Evolutionary conservation across 2,329 filamentous ascomycete genomes (phyloP).

Genomic region (Trichoderma breve): DNA sequence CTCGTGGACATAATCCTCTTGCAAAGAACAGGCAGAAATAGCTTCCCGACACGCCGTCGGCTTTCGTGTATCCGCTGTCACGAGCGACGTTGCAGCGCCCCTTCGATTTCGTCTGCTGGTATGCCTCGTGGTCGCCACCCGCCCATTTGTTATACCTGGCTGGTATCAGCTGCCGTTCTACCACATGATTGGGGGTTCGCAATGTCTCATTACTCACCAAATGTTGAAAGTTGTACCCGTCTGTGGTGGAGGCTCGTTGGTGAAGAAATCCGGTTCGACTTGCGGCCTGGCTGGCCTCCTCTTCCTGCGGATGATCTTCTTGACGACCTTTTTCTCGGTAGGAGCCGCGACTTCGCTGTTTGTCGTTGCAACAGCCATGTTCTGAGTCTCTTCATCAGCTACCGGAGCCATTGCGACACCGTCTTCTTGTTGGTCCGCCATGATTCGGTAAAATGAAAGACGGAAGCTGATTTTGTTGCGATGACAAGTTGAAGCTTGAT

Average conservation of each 20-base stretch:
- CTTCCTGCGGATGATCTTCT: constrained; percentile 91
- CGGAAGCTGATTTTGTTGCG: not conserved
- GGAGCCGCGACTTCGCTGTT: constrained; percentile 47
- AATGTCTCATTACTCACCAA: constrained; percentile 18
- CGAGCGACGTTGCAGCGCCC: constrained; percentile 82
- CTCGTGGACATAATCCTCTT: constrained; percentile 77
- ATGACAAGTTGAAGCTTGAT: not conserved
- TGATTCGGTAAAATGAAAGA: constrained; percentile 22
- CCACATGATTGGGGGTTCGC: not conserved
- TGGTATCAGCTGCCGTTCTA: not conserved
- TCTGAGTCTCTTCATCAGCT: constrained; percentile 29
- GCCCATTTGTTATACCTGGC: constrained; percentile 99
- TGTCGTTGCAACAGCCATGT: constrained; percentile 38
- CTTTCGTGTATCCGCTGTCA: constrained; percentile 76
- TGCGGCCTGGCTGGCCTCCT: constrained; percentile 85
- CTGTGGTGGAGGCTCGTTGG: constrained; percentile 81
- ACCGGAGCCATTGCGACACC: constrained; percentile 29
- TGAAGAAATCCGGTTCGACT: constrained; percentile 80
- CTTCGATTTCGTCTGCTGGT: constrained; percentile 80
- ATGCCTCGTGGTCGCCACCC: constrained; percentile 91
- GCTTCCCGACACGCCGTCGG: constrained; percentile 72
- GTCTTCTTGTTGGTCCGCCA: constrained; percentile 33
- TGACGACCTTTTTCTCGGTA: constrained; percentile 61
- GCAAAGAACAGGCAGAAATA: constrained; percentile 95
- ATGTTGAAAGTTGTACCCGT: constrained; percentile 94